Percentiles rank a stretch among this genome's conserved stretches.
Evolutionary conservation across 1,284 basidiomycete species (phyloP).

Genomic region (Ustilago loliicola): DNA sequence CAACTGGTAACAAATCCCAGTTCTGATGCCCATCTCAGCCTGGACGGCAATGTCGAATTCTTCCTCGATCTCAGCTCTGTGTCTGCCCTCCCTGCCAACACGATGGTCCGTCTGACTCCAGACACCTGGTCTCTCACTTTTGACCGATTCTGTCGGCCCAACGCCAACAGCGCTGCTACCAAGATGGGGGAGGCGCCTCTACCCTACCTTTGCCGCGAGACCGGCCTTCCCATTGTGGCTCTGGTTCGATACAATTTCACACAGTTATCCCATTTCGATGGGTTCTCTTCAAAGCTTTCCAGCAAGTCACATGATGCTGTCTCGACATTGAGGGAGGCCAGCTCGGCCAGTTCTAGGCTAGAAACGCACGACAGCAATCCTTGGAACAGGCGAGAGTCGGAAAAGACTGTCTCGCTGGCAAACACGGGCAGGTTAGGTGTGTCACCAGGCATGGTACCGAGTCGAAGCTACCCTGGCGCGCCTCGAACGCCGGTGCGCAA

Average conservation of each 20-base stretch:
- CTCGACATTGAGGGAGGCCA: not conserved
- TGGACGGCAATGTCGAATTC: not conserved
- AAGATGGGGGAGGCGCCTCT: not conserved
- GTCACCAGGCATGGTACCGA: constrained; percentile 9
- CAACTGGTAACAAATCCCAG: not conserved
- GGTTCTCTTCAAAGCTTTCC: not conserved
- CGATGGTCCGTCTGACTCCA: constrained; percentile 15
- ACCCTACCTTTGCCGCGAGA: constrained; percentile 22
- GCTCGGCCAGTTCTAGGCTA: not conserved
- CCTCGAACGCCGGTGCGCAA: constrained; percentile 11
- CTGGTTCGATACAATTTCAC: constrained; percentile 14
- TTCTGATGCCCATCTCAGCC: too few species aligned
- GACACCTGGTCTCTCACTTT: constrained; percentile 32
- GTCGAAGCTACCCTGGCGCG: constrained; percentile 27
- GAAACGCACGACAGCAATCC: constrained; percentile 13
- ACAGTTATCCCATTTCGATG: not conserved
- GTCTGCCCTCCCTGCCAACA: constrained; percentile 7
- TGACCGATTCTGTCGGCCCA: too few species aligned
- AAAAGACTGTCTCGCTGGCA: constrained; percentile 15
- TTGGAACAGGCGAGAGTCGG: constrained; percentile 14
- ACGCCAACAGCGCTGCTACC: not conserved
- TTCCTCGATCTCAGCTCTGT: constrained; percentile 31
- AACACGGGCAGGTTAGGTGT: not conserved
- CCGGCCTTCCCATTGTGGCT: constrained; percentile 32
- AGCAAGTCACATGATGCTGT: not conserved